These are phyloP conservation scores for Hylodesmum podocarpum DNA, from an alignment of 306 rosid species.

Conservation along the genomic window DNA sequence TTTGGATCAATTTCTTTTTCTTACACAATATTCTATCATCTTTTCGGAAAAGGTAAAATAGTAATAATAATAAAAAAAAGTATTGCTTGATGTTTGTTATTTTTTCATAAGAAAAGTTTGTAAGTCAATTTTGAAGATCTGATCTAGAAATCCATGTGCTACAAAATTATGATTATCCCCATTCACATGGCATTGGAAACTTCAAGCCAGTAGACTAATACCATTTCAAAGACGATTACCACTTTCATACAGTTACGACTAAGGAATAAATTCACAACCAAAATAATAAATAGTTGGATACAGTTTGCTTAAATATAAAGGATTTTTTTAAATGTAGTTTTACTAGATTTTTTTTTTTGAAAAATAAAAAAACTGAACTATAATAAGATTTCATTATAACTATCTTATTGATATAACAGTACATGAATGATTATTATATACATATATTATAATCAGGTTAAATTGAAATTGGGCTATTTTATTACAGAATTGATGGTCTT, in stretches of 20 bases:
- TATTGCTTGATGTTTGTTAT: neutral
- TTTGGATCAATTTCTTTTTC: neutral
- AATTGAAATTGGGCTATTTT: neutral
- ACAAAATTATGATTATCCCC: constrained; percentile 24
- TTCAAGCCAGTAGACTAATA: neutral
- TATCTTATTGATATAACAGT: neutral
- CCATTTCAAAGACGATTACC: constrained; percentile 2
- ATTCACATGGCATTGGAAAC: constrained; percentile 33
- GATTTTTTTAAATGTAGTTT: neutral
- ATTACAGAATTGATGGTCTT: no score
- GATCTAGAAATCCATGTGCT: constrained; percentile 34
- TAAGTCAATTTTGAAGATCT: constrained; percentile 29
- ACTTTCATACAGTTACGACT: constrained; percentile 14
- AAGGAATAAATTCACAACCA: neutral
- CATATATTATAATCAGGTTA: neutral
- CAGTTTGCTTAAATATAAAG: neutral
- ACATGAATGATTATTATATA: neutral
- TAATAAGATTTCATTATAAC: neutral
- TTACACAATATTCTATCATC: constrained; percentile 5
- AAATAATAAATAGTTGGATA: neutral
- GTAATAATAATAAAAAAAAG: neutral
- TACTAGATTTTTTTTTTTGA: neutral
- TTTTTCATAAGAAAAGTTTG: neutral
- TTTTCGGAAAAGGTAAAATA: neutral
- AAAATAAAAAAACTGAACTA: neutral